phyloP scores from a whole-genome alignment of 2,329 filamentous ascomycete species.

The Alternaria brassicicola region DNA sequence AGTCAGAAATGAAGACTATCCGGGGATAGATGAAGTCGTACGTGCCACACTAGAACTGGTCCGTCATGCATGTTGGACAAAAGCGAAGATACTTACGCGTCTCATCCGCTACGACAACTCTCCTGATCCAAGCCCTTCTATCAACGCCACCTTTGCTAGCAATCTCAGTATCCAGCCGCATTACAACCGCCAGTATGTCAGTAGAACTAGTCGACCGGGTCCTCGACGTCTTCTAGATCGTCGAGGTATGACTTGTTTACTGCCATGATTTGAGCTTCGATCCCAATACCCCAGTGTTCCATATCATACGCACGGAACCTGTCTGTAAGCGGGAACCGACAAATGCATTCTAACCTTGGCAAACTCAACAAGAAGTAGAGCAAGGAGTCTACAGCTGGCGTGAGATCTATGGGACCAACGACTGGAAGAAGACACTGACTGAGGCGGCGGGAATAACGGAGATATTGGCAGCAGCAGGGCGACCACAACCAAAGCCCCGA shows the following conservation, averaged over 20 bases:
- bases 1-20: slow-evolving; percentile 19
- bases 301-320: neutral
- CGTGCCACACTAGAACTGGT: slow-evolving; percentile 29
- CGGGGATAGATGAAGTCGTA: neutral
- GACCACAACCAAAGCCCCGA: neutral
- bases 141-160: neutral
- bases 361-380: neutral
- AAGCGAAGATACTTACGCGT: slow-evolving; percentile 24
- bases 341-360: neutral
- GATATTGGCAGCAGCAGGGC: neutral
- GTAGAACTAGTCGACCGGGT: neutral
- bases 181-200: neutral
- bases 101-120: slow-evolving; percentile 39
- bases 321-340: neutral
- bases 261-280: neutral
- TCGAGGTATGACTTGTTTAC: neutral
- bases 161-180: neutral
- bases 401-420: neutral
- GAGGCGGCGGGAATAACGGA: neutral
- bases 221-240: neutral
- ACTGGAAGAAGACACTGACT: neutral
- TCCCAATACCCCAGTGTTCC: too few species aligned
- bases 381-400: neutral
- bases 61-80: neutral
- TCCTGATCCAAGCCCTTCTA: slow-evolving; percentile 9